Percentiles rank a stretch among this genome's conserved stretches.
These are phyloP conservation scores for Botrytis elliptica DNA, from an alignment of 2,329 filamentous ascomycete genomes.

Conservation along the genomic window DNA sequence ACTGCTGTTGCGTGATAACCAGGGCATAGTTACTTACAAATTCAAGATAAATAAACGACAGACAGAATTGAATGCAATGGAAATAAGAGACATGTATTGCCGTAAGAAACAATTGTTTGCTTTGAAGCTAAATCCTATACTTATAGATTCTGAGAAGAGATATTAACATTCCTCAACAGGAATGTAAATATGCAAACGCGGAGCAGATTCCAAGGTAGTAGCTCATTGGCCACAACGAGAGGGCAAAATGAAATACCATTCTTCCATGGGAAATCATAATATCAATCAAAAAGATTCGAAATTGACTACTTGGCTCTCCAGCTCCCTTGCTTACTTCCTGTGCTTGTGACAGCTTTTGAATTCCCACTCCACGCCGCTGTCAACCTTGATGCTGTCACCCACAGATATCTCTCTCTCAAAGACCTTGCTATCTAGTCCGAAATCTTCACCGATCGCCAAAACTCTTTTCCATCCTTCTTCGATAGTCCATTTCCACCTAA, in stretches of 20 bases:
- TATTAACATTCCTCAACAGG: constrained; percentile 18
- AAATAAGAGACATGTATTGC: not conserved
- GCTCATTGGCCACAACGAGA: not conserved
- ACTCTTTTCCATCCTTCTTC: constrained; percentile 22
- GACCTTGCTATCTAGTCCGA: not conserved
- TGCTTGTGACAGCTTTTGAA: constrained; percentile 20
- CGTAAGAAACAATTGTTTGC: not conserved
- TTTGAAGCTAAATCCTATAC: constrained; percentile 1
- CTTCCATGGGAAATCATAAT: not conserved
- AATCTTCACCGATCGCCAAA: constrained; percentile 19
- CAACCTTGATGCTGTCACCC: constrained; percentile 15
- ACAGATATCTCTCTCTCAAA: constrained; percentile 18
- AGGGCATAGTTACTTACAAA: constrained; percentile 20
- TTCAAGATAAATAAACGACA: not conserved
- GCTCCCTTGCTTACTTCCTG: not conserved
- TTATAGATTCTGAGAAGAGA: constrained; percentile 11
- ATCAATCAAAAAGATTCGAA: not conserved
- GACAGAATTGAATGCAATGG: not conserved
- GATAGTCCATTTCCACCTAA: constrained; percentile 28
- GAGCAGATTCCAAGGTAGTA: not conserved
- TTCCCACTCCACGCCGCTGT: constrained; percentile 24
- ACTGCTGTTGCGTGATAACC: constrained; percentile 19
- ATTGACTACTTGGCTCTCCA: not conserved
- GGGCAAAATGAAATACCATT: constrained; percentile 10
- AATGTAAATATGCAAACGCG: constrained; percentile 20